Conservation (phyloP, 768 basidiomycete genomes). For the Dentipellis sp. region DNA sequence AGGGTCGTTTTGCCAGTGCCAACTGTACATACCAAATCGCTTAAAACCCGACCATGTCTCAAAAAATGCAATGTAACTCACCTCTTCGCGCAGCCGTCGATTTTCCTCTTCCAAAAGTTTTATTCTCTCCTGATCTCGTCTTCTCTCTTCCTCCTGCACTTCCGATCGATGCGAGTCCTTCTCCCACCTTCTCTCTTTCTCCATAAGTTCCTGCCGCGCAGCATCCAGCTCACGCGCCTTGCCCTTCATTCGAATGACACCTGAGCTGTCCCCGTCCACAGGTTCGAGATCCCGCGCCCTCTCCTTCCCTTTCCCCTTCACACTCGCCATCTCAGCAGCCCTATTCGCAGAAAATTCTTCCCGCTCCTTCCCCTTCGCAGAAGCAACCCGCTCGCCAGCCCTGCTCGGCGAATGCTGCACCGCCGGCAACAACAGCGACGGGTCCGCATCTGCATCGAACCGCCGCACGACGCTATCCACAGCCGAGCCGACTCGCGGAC, state of each 20-base stretch:
- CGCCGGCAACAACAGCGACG: conserved; percentile 44
- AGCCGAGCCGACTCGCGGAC: conserved; percentile 20
- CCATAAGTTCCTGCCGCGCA: conserved; percentile 43
- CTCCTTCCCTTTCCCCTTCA: neutral
- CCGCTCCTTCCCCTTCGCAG: neutral
- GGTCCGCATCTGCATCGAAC: conserved; percentile 41
- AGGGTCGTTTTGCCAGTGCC: conserved; percentile 5
- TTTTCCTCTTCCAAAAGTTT: conserved; percentile 60
- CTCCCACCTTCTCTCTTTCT: conserved; percentile 31
- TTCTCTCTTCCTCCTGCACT: conserved; percentile 33
- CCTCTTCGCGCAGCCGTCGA: conserved; percentile 47
- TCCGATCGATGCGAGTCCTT: conserved; percentile 27
- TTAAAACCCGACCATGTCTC: neutral
- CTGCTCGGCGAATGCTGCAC: conserved; percentile 26
- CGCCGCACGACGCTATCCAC: conserved; percentile 41
- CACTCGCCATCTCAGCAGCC: neutral
- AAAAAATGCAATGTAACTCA: conserved; percentile 10
- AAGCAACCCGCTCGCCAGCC: neutral
- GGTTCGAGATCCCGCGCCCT: neutral
- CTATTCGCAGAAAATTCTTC: neutral
- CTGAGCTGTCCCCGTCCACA: conserved; percentile 30
- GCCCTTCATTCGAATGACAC: conserved; percentile 30
- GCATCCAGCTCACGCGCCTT: conserved; percentile 55
- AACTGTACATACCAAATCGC: neutral
- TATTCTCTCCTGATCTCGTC: conserved; percentile 55